These are phyloP conservation scores for Aureobasidium zeae DNA, from an alignment of 2,329 filamentous ascomycete genomes.

Conservation along the genomic window DNA sequence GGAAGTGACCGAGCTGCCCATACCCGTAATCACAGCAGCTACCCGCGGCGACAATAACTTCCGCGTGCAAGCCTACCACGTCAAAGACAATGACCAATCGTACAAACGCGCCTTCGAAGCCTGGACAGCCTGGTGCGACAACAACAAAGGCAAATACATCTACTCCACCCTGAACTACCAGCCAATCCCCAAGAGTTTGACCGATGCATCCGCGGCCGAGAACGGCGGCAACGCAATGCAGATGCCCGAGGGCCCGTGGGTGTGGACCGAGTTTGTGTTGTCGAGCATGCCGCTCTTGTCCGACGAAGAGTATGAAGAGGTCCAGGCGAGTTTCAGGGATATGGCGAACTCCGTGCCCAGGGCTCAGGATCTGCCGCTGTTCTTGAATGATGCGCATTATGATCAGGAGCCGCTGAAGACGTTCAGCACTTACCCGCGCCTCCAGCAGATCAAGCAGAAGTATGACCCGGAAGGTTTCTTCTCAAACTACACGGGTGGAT, in stretches of 20 bases:
- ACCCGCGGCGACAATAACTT: slow-evolving; percentile 29
- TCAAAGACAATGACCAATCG: slow-evolving; percentile 19
- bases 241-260: slow-evolving; percentile 29
- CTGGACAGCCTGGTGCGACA: slow-evolving; percentile 27
- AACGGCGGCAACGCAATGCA: slow-evolving; percentile 28
- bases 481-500: slow-evolving; percentile 1
- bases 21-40: slow-evolving; percentile 25
- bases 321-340: slow-evolving; percentile 26
- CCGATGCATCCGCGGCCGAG: slow-evolving; percentile 27
- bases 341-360: slow-evolving; percentile 26
- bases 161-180: slow-evolving; percentile 24
- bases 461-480: slow-evolving; percentile 14
- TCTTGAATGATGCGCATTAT: slow-evolving; percentile 15
- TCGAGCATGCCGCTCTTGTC: slow-evolving; percentile 23
- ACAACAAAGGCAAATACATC: slow-evolving; percentile 26
- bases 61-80: slow-evolving; percentile 29
- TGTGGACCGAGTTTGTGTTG: slow-evolving; percentile 27
- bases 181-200: slow-evolving; percentile 26
- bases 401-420: slow-evolving; percentile 4
- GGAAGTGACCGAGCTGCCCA: slow-evolving; percentile 29
- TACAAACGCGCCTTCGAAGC: slow-evolving; percentile 21
- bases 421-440: slow-evolving; percentile 9
- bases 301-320: slow-evolving; percentile 21
- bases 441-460: slow-evolving; percentile 12
- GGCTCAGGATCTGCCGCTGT: slow-evolving; percentile 19